A percentile compares a stretch with the other conserved stretches of the same genome.
Conservation (phyloP, 306 rosid species). For the Cucumis cinereus region DNA sequence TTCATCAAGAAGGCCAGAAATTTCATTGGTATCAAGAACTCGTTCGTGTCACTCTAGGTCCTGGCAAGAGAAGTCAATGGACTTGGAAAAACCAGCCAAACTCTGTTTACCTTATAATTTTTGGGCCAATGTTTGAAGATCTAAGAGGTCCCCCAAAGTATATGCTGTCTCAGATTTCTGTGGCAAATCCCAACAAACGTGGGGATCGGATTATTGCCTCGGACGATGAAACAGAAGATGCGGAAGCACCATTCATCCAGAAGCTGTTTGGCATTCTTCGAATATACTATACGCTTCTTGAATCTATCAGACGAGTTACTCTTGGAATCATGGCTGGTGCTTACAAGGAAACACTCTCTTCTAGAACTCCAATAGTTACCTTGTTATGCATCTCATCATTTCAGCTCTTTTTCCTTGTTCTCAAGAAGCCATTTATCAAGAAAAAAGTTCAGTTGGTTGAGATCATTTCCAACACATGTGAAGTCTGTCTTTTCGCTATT, state of each 20-base stretch:
- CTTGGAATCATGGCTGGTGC: conserved; percentile 60
- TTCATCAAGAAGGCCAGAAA: conserved; percentile 55
- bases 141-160: conserved; percentile 91
- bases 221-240: conserved; percentile 89
- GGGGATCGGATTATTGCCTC: conserved; percentile 59
- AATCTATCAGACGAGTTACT: conserved; percentile 39
- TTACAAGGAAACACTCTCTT: conserved; percentile 27
- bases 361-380: conserved; percentile 30
- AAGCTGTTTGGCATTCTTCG: conserved; percentile 87
- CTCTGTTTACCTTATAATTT: conserved; percentile 34
- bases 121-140: conserved; percentile 83
- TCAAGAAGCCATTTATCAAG: conserved; percentile 87
- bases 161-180: conserved; percentile 85
- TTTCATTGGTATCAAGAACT: conserved; percentile 86
- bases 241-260: conserved; percentile 87
- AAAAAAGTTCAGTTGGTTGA: conserved; percentile 79
- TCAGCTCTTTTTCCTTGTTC: conserved; percentile 76
- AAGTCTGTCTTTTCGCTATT: conserved; percentile 44
- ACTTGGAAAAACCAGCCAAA: conserved; percentile 56
- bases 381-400: conserved; percentile 51
- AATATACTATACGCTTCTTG: conserved; percentile 65
- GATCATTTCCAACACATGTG: conserved; percentile 49
- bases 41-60: conserved; percentile 67
- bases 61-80: conserved; percentile 94
- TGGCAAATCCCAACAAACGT: conserved; percentile 20